A percentile compares a stretch with the other conserved stretches of the same genome.
These are phyloP conservation scores for Pseudomonodictys pantanalensis DNA, from an alignment of 495 filamentous ascomycete species.

Conservation along the genomic window DNA sequence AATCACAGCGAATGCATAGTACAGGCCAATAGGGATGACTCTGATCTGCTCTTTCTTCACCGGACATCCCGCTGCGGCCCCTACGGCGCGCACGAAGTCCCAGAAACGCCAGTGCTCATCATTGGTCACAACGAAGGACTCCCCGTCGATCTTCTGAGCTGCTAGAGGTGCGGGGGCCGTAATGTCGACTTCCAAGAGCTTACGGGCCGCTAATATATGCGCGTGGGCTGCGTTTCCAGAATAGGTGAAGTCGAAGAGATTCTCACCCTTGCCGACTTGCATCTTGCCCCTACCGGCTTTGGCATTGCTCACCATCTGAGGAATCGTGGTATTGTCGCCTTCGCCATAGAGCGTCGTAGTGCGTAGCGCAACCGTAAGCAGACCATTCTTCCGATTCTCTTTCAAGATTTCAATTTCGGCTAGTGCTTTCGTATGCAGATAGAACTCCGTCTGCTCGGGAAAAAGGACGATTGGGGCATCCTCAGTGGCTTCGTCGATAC, in stretches of 20 bases:
- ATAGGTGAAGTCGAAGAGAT: slow-evolving; percentile 81
- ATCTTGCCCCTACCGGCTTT: slow-evolving; percentile 64
- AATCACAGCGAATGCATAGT: slow-evolving; percentile 60
- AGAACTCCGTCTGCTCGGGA: slow-evolving; percentile 72
- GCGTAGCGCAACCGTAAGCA: slow-evolving; percentile 71
- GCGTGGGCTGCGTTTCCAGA: slow-evolving; percentile 73
- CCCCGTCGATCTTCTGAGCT: slow-evolving; percentile 79
- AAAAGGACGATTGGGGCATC: slow-evolving; percentile 71
- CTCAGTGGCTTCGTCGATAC: slow-evolving; percentile 86
- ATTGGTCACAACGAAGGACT: slow-evolving; percentile 93
- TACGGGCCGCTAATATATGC: slow-evolving; percentile 66
- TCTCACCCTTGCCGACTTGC: slow-evolving; percentile 83
- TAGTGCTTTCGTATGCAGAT: slow-evolving; percentile 53
- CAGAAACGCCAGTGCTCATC: slow-evolving; percentile 89
- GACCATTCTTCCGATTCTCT: slow-evolving; percentile 69
- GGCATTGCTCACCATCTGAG: slow-evolving; percentile 58
- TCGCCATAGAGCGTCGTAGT: slow-evolving; percentile 86
- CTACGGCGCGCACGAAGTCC: slow-evolving; percentile 78
- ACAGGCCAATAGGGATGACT: slow-evolving; percentile 62
- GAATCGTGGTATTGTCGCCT: slow-evolving; percentile 48
- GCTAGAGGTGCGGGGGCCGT: slow-evolving; percentile 58
- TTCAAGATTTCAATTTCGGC: slow-evolving; percentile 79
- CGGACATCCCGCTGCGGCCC: slow-evolving; percentile 47
- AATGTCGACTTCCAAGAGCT: slow-evolving; percentile 58
- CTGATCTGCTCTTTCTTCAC: slow-evolving; percentile 51